Evolutionary conservation across 192 early-diverging fungal genomes (phyloP), one percentile per base, ranked within the genome.

Genomic region (Pilobolus umbonatus): DNA sequence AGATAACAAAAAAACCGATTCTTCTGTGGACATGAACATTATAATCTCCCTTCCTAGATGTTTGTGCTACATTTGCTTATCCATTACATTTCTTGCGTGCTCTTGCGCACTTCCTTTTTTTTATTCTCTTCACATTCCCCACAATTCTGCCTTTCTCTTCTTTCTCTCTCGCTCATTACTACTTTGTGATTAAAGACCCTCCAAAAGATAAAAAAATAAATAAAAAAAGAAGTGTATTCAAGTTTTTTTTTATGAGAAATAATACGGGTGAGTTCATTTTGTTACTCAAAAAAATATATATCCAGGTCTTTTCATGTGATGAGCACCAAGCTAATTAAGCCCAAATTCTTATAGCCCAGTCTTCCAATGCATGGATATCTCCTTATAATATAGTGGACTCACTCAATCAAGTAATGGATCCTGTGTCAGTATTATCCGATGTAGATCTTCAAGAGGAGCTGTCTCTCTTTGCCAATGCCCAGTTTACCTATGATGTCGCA

Each of bases 401-500:
- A 15, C 57, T 48, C 30, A 46, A 59, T 34, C 57, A 44, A 44
- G 39, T 45, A 15, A 48, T 48, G 17, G 57, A 59, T 17, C 29
- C 45, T n/a, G 19, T 48, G 5, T 48, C 76, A n/a, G 71, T 72
- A 70, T 68, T 81, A 21, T 79, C 81, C 60, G 74, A 75, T 46
- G 73, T 82, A 36, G 85, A 87, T 68, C 74, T 84, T 36, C 73
- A 79, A 43, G 75, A 82, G 19, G 85, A 87, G 52, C 73, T 87
- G 45, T 73, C 82, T 7, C 71, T 87, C 26, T 89, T 81, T 75
- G 70, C 85, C 47, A 83, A 84, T 52, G 80, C 82, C 17, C 84
- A 89, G 65, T 89, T 87, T 64, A 78, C 76, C 32, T 80, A 84
- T 28, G 84, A 89, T 64, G 25, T 19, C 12, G 48, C 45, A 1